Conservation (phyloP, 208 protist genomes). For the Acanthamoeba quina region DNA sequence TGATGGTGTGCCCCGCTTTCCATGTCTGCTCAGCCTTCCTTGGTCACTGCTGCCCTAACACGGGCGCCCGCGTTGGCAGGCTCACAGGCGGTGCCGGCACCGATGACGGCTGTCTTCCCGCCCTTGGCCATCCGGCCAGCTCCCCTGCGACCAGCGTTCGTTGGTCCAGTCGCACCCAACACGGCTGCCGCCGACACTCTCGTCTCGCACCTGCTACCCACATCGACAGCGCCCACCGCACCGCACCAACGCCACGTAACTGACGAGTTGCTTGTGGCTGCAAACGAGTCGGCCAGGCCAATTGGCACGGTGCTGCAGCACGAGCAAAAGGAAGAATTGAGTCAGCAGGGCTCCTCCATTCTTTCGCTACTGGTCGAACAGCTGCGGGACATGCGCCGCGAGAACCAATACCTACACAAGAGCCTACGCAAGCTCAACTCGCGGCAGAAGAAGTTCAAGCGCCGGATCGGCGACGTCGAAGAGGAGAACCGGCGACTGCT, state of each 20-base stretch:
- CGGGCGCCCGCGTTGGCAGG: neutral
- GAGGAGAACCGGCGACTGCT: slow-evolving; percentile 15
- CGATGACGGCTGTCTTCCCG: neutral
- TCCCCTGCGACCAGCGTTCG: neutral
- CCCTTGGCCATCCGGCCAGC: neutral
- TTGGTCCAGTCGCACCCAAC: too few species aligned
- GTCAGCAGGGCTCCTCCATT: neutral
- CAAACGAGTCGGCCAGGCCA: too few species aligned
- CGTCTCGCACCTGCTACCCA: neutral
- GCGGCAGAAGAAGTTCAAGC: slow-evolving; percentile 22
- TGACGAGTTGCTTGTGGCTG: too few species aligned
- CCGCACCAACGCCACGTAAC: neutral
- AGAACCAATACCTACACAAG: neutral
- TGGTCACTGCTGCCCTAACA: too few species aligned
- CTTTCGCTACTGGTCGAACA: neutral
- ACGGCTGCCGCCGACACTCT: too few species aligned
- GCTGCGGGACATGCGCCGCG: neutral
- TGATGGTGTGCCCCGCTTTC: neutral
- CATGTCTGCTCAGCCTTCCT: neutral
- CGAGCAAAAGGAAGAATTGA: neutral
- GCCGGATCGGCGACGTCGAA: neutral
- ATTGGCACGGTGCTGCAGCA: neutral
- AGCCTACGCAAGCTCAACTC: neutral
- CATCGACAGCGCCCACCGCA: neutral
- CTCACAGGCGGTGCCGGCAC: neutral